These are phyloP conservation scores for Pythium aphanidermatum DNA, from an alignment of 352 stramenopile genomes.

Conservation along the genomic window DNA sequence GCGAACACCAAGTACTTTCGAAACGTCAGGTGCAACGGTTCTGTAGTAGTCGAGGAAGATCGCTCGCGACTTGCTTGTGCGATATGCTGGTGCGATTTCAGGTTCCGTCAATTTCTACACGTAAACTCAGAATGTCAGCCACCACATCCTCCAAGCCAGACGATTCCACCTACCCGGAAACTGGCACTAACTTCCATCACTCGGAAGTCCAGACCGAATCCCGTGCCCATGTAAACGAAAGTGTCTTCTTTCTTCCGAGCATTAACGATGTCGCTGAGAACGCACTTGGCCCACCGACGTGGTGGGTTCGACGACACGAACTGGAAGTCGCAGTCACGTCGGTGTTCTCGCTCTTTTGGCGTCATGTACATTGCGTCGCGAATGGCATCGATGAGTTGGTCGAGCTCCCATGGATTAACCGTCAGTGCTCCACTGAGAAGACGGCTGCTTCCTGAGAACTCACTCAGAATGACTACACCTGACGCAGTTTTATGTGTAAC, in stretches of 20 bases:
- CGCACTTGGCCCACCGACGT: conserved; percentile 62
- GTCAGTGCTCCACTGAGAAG: conserved; percentile 93
- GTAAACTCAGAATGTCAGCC: background rate
- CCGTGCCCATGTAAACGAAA: conserved; percentile 87
- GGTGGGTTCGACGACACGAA: conserved; percentile 67
- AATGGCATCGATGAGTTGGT: conserved; percentile 66
- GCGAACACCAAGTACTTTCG: conserved; percentile 63
- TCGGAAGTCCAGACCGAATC: conserved; percentile 94
- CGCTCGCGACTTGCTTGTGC: conserved; percentile 71
- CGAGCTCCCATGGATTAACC: conserved; percentile 97
- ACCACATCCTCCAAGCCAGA: background rate
- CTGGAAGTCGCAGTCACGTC: conserved; percentile 71
- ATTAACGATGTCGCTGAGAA: conserved; percentile 73
- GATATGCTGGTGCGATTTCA: conserved; percentile 53
- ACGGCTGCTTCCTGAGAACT: conserved; percentile 95
- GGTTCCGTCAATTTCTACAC: conserved; percentile 64
- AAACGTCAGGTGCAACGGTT: conserved; percentile 92
- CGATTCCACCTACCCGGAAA: conserved; percentile 74
- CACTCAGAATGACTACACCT: conserved; percentile 94
- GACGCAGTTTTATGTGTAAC: conserved; percentile 65
- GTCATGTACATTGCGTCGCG: conserved; percentile 73
- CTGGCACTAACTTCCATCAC: conserved; percentile 93
- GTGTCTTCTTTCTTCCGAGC: conserved; percentile 72
- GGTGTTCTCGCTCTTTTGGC: conserved; percentile 58
- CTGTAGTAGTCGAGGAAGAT: conserved; percentile 99